Conservation (phyloP, 1,284 basidiomycete genomes). For the Xerocomus cyaneibrunnescens region DNA sequence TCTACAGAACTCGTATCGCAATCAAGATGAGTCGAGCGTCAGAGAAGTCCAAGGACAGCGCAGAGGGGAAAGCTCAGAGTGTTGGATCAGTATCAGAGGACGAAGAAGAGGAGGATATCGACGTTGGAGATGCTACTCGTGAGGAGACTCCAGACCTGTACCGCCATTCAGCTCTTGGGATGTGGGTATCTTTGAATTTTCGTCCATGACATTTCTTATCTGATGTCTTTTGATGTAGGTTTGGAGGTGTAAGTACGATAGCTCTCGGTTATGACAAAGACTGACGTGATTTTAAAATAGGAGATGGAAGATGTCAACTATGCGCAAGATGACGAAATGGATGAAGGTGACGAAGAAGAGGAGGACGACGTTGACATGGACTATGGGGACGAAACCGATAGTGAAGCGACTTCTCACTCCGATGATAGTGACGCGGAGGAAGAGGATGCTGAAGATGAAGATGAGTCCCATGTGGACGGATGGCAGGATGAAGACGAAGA, state of each 20-base stretch:
- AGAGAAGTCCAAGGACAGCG: conserved; percentile 64
- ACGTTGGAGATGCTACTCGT: conserved; percentile 44
- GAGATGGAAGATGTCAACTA: conserved; percentile 80
- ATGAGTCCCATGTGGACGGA: conserved; percentile 61
- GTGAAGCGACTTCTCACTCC: conserved; percentile 72
- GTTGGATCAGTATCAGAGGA: conserved; percentile 63
- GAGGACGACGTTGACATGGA: conserved; percentile 88
- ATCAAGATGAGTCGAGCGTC: conserved; percentile 93
- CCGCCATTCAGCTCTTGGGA: conserved; percentile 94
- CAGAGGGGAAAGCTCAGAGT: conserved; percentile 52
- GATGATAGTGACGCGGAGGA: conserved; percentile 65
- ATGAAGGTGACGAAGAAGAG: conserved; percentile 76
- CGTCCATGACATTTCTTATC: background rate
- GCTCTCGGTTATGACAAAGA: background rate
- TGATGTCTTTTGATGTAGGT: conserved; percentile 42
- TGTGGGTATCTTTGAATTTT: conserved; percentile 54
- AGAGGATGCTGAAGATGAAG: conserved; percentile 57
- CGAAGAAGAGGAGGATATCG: conserved; percentile 60
- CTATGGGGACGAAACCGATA: conserved; percentile 77
- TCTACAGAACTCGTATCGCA: conserved; percentile 82
- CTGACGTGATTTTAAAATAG: conserved; percentile 39
- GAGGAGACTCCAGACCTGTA: conserved; percentile 94
- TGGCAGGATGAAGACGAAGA: conserved; percentile 69
- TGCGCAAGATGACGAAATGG: conserved; percentile 74
- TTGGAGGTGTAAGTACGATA: conserved; percentile 67